Conservation (phyloP, 371 early-diverging fungal genomes). For the Syncephalastrum racemosum region DNA sequence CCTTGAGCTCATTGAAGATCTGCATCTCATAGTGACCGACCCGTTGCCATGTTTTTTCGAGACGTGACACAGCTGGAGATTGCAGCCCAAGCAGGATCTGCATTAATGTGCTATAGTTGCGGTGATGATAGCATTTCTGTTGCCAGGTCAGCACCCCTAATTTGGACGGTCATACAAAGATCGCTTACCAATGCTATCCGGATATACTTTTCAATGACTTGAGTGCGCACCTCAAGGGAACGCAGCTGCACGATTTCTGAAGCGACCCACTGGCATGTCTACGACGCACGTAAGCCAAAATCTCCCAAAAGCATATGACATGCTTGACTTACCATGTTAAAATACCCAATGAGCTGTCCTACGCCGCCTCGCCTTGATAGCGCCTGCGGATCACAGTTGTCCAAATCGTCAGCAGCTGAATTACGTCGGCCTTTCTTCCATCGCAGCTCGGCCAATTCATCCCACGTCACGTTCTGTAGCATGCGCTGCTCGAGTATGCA, state of each 20-base stretch:
- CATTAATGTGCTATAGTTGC: constrained; percentile 59
- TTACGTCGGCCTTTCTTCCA: constrained; percentile 26
- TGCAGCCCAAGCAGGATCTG: constrained; percentile 61
- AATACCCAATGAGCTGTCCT: constrained; percentile 38
- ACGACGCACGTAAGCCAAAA: neutral
- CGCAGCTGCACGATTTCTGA: constrained; percentile 44
- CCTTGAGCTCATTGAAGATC: constrained; percentile 52
- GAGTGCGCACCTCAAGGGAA: constrained; percentile 32
- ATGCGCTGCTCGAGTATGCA: constrained; percentile 56
- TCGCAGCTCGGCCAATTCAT: constrained; percentile 55
- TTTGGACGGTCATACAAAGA: neutral
- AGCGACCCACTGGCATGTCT: constrained; percentile 53
- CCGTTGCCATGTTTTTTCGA: constrained; percentile 55
- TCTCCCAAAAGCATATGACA: neutral
- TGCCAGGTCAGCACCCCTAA: neutral
- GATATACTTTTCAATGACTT: constrained; percentile 48
- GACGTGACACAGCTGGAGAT: constrained; percentile 49
- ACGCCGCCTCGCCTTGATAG: constrained; percentile 16
- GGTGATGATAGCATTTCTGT: constrained; percentile 60
- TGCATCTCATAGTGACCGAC: constrained; percentile 48
- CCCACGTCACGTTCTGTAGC: constrained; percentile 56
- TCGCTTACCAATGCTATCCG: constrained; percentile 45
- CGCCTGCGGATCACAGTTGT: neutral
- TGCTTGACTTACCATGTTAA: constrained; percentile 35
- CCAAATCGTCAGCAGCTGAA: constrained; percentile 4